Evolutionary conservation across 1,284 basidiomycete species (phyloP), one percentile per base, ranked within the genome.

Genomic region (Chiua sp.): DNA sequence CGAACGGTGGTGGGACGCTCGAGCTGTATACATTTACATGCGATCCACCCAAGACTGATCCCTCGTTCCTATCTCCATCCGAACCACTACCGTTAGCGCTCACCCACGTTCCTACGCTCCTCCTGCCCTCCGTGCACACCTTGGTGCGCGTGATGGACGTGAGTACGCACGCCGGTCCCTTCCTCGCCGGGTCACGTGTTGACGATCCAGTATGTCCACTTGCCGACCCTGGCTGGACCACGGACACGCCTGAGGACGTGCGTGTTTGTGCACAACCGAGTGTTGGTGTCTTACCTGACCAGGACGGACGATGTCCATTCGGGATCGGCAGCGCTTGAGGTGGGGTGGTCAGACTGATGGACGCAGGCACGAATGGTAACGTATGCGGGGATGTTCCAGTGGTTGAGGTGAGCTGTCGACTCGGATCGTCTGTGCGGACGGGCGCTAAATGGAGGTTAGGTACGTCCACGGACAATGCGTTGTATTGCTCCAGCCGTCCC

Each of bases 391-490:
- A 57, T 63, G 23, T 77, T 75, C 56, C 69, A 75, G 32, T 81
- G 80, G 81, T 58, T 79, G 47, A 71, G 81, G 78, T 80, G 52
- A 16, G 72, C 63, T 13, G 11, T 42, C 13, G 11, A 26, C 26
- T 26, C 26, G 5, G 26, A n/a, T 13, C 16, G 28, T 16, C 15
- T 26, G 16, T 28, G 22, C 32, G n/a, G 15, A 7, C 30, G 18
- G 20, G n/a, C 8, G 33, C 48, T 33, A 30, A 47, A 16, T 28
- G 3, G 1, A 11, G 8, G 20, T 6, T 55, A 82, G 81, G 56
- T 82, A 83, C 46, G 78, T 81, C 1, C 80, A 84, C 22, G 82
- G 82, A 4, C 66, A 75, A 47, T 76, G 81, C 4, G 69, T 81
- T 15, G 75, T 80, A 18, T 65, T 77, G 37, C 51, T 69, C 23